Conservation (phyloP, 1,284 basidiomycete genomes). For the Malassezia arunalokei region DNA sequence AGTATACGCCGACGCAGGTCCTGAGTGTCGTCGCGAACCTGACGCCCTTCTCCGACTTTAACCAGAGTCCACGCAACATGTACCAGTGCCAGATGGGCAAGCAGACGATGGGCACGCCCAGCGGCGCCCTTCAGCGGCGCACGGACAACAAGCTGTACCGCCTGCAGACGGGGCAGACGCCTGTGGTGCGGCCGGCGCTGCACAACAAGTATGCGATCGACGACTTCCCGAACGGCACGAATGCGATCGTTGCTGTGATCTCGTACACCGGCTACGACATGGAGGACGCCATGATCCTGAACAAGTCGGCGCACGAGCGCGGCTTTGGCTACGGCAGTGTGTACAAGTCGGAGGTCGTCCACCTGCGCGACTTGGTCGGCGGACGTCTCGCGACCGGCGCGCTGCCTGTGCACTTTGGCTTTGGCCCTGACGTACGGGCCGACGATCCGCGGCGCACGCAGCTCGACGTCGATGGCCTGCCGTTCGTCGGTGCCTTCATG, state of each 20-base stretch:
- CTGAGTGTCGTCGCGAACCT: slow-evolving; percentile 62
- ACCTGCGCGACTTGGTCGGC: slow-evolving; percentile 69
- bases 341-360: slow-evolving; percentile 87
- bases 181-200: slow-evolving; percentile 78
- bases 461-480: slow-evolving; percentile 74
- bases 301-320: slow-evolving; percentile 95
- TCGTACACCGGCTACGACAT: slow-evolving; percentile 99
- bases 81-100: slow-evolving; percentile 88
- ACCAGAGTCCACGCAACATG: slow-evolving; percentile 59
- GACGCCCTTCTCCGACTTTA: slow-evolving; percentile 76
- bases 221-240: slow-evolving; percentile 93
- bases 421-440: slow-evolving; percentile 52
- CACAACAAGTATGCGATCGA: slow-evolving; percentile 98
- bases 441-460: slow-evolving; percentile 49
- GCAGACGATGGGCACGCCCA: slow-evolving; percentile 98
- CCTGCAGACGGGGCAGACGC: slow-evolving; percentile 86
- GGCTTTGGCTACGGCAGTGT: slow-evolving; percentile 95
- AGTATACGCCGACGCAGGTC: slow-evolving; percentile 88
- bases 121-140: slow-evolving; percentile 74
- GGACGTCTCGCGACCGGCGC: slow-evolving; percentile 48
- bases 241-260: slow-evolving; percentile 96
- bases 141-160: slow-evolving; percentile 99
- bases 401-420: slow-evolving; percentile 59
- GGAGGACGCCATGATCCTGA: slow-evolving; percentile 99
- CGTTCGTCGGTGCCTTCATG: slow-evolving; percentile 62